phyloP scores from a whole-genome alignment of 2,329 filamentous ascomycete genomes.

The Pyrenophora teres region DNA sequence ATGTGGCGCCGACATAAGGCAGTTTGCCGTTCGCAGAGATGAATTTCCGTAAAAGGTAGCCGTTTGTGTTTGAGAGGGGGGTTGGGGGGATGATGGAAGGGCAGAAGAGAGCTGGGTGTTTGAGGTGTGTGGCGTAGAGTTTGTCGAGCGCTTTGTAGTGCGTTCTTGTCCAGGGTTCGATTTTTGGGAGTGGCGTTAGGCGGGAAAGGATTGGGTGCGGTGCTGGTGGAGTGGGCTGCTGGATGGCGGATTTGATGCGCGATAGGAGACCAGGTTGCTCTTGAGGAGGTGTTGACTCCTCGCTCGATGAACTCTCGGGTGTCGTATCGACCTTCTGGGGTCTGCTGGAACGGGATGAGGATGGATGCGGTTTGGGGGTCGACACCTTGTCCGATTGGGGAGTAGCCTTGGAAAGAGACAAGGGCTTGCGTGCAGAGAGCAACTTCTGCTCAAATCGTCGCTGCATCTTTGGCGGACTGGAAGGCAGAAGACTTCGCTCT shows the following conservation, averaged over 20 bases:
- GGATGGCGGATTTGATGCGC: background rate
- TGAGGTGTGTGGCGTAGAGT: conserved; percentile 42
- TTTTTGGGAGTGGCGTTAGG: conserved; percentile 37
- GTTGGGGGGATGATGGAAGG: conserved; percentile 25
- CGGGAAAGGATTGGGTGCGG: conserved; percentile 35
- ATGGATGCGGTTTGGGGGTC: background rate
- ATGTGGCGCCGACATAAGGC: conserved; percentile 36
- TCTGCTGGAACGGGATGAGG: background rate
- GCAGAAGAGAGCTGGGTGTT: conserved; percentile 39
- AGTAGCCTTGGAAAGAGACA: conserved; percentile 11
- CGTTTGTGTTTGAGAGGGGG: conserved; percentile 35
- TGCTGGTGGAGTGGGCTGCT: conserved; percentile 14
- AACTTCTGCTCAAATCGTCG: conserved; percentile 23
- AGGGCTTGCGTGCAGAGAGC: conserved; percentile 20
- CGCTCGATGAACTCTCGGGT: conserved; percentile 4
- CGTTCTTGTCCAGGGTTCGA: conserved; percentile 48
- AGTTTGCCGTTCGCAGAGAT: conserved; percentile 21
- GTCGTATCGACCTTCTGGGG: conserved; percentile 3
- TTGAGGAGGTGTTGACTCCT: conserved; percentile 4
- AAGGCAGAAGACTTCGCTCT: conserved; percentile 21
- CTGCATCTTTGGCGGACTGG: conserved; percentile 31
- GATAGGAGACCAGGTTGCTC: conserved; percentile 3
- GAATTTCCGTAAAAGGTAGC: conserved; percentile 34
- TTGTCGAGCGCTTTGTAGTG: conserved; percentile 48
- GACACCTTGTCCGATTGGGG: conserved; percentile 1